These are phyloP conservation scores for Sordaria brevicollis DNA, from an alignment of 495 filamentous ascomycete genomes.

Conservation along the genomic window DNA sequence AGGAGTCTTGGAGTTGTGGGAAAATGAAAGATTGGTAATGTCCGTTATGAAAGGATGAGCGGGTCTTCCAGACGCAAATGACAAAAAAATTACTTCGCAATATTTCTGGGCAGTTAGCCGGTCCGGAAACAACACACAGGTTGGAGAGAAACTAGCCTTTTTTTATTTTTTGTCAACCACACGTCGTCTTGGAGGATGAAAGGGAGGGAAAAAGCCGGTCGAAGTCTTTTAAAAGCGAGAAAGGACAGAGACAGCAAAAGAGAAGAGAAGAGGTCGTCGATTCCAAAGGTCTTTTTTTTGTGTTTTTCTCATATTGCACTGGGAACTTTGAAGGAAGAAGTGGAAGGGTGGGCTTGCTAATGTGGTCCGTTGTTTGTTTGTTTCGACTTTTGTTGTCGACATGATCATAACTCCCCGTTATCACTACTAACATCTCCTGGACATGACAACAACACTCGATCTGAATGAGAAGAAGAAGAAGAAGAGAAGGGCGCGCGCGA, in stretches of 20 bases:
- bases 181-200: not conserved
- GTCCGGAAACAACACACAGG: not conserved
- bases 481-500: too few species aligned
- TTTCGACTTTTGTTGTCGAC: not conserved
- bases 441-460: not conserved
- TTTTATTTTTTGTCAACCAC: too few species aligned
- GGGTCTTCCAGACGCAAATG: constrained; percentile 15
- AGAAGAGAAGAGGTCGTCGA: constrained; percentile 3
- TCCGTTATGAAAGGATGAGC: constrained; percentile 21
- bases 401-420: not conserved
- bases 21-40: constrained; percentile 16
- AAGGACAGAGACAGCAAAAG: constrained; percentile 7
- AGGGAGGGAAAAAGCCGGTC: not conserved
- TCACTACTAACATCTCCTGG: not conserved
- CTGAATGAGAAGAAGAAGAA: not conserved
- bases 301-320: not conserved
- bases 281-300: not conserved
- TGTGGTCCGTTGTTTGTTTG: too few species aligned
- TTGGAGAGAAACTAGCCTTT: not conserved
- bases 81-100: constrained; percentile 1
- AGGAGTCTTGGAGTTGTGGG: not conserved
- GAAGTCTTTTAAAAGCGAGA: constrained; percentile 7
- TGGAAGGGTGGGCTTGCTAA: not conserved
- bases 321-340: not conserved
- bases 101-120: not conserved